Evolutionary conservation across 768 basidiomycete species (phyloP).

Genomic region (Lentinula sp.): DNA sequence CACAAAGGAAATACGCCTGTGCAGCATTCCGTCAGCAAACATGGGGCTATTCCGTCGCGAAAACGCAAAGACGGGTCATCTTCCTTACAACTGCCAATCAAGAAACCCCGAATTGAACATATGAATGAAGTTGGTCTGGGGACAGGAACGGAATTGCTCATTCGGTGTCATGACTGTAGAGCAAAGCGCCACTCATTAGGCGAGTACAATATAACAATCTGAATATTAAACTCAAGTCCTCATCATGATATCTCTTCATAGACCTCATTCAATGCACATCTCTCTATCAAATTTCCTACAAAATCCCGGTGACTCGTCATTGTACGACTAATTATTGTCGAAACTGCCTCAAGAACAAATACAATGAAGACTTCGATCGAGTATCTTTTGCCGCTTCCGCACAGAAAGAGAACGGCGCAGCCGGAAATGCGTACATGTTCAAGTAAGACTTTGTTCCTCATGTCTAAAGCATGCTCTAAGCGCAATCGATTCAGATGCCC

Average conservation of each 20-base stretch:
- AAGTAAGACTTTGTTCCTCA: slow-evolving; percentile 30
- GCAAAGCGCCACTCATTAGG: slow-evolving; percentile 51
- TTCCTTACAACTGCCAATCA: slow-evolving; percentile 26
- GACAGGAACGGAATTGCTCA: slow-evolving; percentile 29
- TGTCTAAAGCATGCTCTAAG: not conserved
- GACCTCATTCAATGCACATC: slow-evolving; percentile 32
- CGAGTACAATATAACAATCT: slow-evolving; percentile 20
- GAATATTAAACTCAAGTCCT: not conserved
- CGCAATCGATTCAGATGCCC: slow-evolving; percentile 48
- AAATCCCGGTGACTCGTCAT: slow-evolving; percentile 25
- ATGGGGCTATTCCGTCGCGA: not conserved
- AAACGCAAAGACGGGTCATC: not conserved
- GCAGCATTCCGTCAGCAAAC: not conserved
- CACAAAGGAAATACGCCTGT: slow-evolving; percentile 11
- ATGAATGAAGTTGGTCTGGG: slow-evolving; percentile 4
- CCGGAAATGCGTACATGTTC: slow-evolving; percentile 36
- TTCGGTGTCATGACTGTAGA: slow-evolving; percentile 71
- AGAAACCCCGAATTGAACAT: slow-evolving; percentile 29
- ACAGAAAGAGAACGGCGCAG: slow-evolving; percentile 17
- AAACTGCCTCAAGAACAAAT: slow-evolving; percentile 62
- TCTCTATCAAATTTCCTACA: slow-evolving; percentile 13
- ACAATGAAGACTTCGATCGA: slow-evolving; percentile 43
- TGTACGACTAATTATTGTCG: slow-evolving; percentile 61
- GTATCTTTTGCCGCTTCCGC: slow-evolving; percentile 22
- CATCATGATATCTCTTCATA: slow-evolving; percentile 8